Base-by-base conservation (phyloP, 2,329 filamentous ascomycete species). In the Colletotrichum neosansevieriae region DNA sequence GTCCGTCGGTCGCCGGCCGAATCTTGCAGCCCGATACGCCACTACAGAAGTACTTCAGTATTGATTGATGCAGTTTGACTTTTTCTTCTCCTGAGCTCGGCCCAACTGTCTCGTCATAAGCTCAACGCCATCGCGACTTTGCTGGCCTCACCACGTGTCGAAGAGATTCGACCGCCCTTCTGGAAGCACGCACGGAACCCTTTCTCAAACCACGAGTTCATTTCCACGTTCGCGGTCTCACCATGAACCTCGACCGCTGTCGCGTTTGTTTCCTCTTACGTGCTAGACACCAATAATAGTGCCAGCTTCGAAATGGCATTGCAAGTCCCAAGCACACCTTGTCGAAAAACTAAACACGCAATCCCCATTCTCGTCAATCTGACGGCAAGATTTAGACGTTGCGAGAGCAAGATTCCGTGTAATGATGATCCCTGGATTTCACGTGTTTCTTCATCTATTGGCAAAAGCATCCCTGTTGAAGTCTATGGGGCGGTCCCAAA, bases 81-180 rank as follows among this genome's bases (percentile, higher is more conserved):
- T 29, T 7, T 29, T 15, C 15, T 12, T n/a, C 15, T n/a, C 38
- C 34, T 44, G 36, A 6, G 36, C 11, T 38, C 34, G 6, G 17
- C 10, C 40, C 38, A 58, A 17, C 50, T 12, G 21, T 29, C 29
- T 2, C 29, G 6, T 40, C 38, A 47, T 13, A 47, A 40, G n/a
- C 47, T 58, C 29, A n/a, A 11, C 65, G 44, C 38, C 53, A 58
- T 53, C 57, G 38, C 53, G 21, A 38, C 10, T 38, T n/a, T 17
- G 9, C 7, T 11, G 32, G 15, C 13, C 49, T 32, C 36, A 17
- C 54, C 61, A 59, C 61, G 47, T 65, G 53, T 36, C 21, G 24
- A 49, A 40, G 19, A 44, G 32, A 57, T 51, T 50, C 42, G 15
- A 32, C n/a, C 12, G 17, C 10, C 7, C 34, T 57, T 67, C 44